phyloP scores from a whole-genome alignment of 73 alveolate species.

The Tetrahymena borealis region DNA sequence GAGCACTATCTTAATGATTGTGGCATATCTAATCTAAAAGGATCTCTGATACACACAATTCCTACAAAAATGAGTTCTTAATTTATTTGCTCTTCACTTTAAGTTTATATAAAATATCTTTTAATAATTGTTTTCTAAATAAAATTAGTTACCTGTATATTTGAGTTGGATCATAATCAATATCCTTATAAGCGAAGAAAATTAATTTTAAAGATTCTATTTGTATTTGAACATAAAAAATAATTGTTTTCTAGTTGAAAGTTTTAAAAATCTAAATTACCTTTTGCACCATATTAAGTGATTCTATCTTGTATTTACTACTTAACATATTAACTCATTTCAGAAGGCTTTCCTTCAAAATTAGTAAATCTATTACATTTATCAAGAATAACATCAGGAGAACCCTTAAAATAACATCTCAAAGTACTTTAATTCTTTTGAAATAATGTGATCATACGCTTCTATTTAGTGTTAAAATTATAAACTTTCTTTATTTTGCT shows the following conservation, averaged over 20 bases:
- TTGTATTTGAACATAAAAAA: not conserved
- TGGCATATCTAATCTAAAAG: constrained; percentile 66
- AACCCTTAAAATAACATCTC: not conserved
- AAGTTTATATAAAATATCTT: not conserved
- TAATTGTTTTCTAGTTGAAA: not conserved
- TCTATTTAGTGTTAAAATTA: not conserved
- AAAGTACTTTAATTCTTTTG: not conserved
- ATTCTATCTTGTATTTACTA: not conserved
- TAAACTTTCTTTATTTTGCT: not conserved
- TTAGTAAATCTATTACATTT: not conserved
- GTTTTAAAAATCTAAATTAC: not conserved
- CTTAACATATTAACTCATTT: not conserved
- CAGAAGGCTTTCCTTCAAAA: not conserved
- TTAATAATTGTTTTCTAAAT: not conserved
- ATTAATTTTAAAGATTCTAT: not conserved
- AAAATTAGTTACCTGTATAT: not conserved
- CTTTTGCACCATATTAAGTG: not conserved
- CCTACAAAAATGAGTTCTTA: constrained; percentile 48
- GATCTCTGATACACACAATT: constrained; percentile 74
- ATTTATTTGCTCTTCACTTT: constrained; percentile 16
- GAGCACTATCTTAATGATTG: constrained; percentile 54
- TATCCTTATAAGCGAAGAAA: not conserved
- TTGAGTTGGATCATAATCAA: not conserved
- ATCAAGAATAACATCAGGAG: not conserved
- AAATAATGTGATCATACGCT: not conserved